Percentiles rank a stretch among this genome's conserved stretches.
Evolutionary conservation across 1,284 basidiomycete genomes (phyloP).

Genomic region (Microbotryum scabiosae): DNA sequence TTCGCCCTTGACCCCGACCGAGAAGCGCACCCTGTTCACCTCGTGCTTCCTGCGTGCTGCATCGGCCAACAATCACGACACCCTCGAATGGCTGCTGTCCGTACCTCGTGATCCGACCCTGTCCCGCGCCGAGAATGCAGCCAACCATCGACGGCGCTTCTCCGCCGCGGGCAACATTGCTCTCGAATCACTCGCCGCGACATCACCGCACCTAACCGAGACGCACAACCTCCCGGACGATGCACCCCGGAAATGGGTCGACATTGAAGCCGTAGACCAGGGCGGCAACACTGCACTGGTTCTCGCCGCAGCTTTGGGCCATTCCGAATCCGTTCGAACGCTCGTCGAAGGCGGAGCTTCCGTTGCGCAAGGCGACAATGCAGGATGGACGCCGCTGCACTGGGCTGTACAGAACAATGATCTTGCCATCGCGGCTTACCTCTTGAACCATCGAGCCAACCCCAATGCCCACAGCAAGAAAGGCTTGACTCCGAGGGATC

Average conservation of each 20-base stretch:
- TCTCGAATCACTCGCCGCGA: not conserved
- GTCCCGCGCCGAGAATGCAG: slow-evolving; percentile 7
- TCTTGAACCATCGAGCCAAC: slow-evolving; percentile 84
- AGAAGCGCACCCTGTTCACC: slow-evolving; percentile 28
- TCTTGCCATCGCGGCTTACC: slow-evolving; percentile 79
- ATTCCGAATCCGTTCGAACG: slow-evolving; percentile 72
- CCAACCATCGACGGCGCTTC: slow-evolving; percentile 9
- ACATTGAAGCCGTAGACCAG: slow-evolving; percentile 30
- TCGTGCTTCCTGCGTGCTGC: slow-evolving; percentile 25
- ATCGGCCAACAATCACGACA: slow-evolving; percentile 30
- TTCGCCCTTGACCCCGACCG: slow-evolving; percentile 10
- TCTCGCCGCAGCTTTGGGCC: slow-evolving; percentile 28
- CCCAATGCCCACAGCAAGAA: slow-evolving; percentile 63
- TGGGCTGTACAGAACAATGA: slow-evolving; percentile 82
- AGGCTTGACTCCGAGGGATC: slow-evolving; percentile 72
- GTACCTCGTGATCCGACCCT: slow-evolving; percentile 16
- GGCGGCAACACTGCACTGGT: slow-evolving; percentile 33
- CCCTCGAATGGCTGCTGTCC: slow-evolving; percentile 34
- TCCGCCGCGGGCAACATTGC: slow-evolving; percentile 4
- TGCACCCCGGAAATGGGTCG: slow-evolving; percentile 28
- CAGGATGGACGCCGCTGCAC: slow-evolving; percentile 92
- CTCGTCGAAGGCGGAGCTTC: slow-evolving; percentile 71
- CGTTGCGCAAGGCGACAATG: slow-evolving; percentile 53
- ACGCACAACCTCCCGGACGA: slow-evolving; percentile 5
- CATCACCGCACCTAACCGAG: not conserved